Percentiles rank a stretch among this genome's conserved stretches.
Evolutionary conservation across 495 filamentous ascomycete species (phyloP).

Genomic region (Penicillium desertorum): DNA sequence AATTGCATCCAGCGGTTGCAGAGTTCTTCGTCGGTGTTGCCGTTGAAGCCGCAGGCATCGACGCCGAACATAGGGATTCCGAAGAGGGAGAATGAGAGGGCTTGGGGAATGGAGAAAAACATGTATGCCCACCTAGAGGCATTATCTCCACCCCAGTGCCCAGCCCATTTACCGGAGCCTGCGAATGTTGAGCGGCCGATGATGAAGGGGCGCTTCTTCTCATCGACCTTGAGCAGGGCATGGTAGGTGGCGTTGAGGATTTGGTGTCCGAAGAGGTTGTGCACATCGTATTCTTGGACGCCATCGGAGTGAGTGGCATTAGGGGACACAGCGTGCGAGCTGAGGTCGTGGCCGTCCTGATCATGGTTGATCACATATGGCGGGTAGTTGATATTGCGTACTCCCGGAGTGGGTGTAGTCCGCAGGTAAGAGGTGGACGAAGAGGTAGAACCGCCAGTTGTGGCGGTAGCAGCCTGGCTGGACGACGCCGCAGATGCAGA

Average conservation of each 20-base stretch:
- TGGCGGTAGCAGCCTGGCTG: slow-evolving; percentile 49
- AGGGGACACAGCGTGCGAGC: slow-evolving; percentile 69
- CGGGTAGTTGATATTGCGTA: slow-evolving; percentile 74
- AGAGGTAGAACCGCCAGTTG: slow-evolving; percentile 33
- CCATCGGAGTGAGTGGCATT: slow-evolving; percentile 78
- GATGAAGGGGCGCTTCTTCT: slow-evolving; percentile 75
- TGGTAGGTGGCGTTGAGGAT: slow-evolving; percentile 80
- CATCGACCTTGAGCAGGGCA: slow-evolving; percentile 61
- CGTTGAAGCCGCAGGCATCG: slow-evolving; percentile 78
- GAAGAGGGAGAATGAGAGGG: slow-evolving; percentile 74
- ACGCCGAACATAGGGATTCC: slow-evolving; percentile 88
- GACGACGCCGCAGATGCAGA: slow-evolving; percentile 54
- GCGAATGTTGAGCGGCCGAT: slow-evolving; percentile 83
- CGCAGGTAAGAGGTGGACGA: slow-evolving; percentile 54
- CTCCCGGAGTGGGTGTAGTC: slow-evolving; percentile 64
- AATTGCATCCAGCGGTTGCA: slow-evolving; percentile 89
- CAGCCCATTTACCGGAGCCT: slow-evolving; percentile 76
- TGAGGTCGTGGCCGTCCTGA: slow-evolving; percentile 65
- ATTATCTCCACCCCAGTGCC: slow-evolving; percentile 90
- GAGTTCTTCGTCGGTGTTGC: slow-evolving; percentile 70
- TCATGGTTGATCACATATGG: slow-evolving; percentile 81
- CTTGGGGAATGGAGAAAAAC: slow-evolving; percentile 80
- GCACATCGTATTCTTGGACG: slow-evolving; percentile 74
- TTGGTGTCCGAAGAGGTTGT: slow-evolving; percentile 73
- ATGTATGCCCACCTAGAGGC: slow-evolving; percentile 64